Base-by-base conservation (phyloP, 73 alveolate genomes). In the Tetrahymena elliotti region DNA sequence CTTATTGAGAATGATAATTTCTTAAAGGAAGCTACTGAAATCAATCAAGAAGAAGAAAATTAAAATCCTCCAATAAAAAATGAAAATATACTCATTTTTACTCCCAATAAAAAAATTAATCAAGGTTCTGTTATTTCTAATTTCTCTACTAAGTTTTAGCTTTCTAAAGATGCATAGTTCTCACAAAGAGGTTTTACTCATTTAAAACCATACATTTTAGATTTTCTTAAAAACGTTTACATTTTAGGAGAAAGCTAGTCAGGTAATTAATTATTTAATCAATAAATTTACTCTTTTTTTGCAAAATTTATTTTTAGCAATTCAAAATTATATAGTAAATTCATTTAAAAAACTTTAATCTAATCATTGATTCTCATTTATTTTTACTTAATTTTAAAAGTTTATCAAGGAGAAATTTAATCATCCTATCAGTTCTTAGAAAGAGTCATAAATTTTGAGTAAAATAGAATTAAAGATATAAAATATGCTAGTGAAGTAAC, bases 1-100 rank as follows among this genome's bases (percentile, higher is more conserved):
- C 94, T 94, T 0, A 83, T 88, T 34, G 94, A 41, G 38, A 34
- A 39, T 35, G 96, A 94, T 52, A 38, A 88, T 20, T 83, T 94
- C 37, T 12, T 88, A 7, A 35, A 35, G 13, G 68, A 88, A 84
- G 84, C 92, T 31, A 38, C 93, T 9, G 83, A 38, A n/a, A 33
- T 84, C 13, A 22, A 22, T 40, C 83, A 94, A 39, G 53, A 88
- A 52, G 96, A 94, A 22, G 34, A 68, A 10, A 2, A 68, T 6
- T 22, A 68, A 27, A 68, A 11, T 11, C 37, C 38, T n/a, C 36
- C 34, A n/a, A 68, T 2, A 4, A 68, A 68, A 31, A 22, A 68
- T n/a, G 88, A 68, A 27, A 68, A 68, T 31, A 24, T 68, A 10
- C 88, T 68, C n/a, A 68, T 68, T 4, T 27, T 68, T 16, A 68